Conservation (phyloP, 2,329 filamentous ascomycete genomes). For the Trichoderma gracile region DNA sequence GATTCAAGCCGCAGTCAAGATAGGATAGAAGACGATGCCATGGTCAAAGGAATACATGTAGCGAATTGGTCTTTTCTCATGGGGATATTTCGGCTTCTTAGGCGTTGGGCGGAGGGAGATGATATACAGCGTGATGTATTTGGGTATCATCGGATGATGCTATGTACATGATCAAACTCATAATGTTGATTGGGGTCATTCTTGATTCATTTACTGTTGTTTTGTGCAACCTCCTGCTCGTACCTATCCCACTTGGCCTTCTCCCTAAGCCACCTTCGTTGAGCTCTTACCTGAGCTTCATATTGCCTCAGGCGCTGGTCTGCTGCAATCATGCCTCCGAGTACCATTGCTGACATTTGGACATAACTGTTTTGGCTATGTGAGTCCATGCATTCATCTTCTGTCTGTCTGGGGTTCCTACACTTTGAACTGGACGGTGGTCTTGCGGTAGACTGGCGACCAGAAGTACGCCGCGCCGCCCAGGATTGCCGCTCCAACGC, state of each 20-base stretch:
- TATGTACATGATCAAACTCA: conserved; percentile 20
- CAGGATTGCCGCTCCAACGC: conserved; percentile 62
- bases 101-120: conserved; percentile 39
- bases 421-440: conserved; percentile 78
- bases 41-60: conserved; percentile 20
- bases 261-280: conserved; percentile 64
- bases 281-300: conserved; percentile 64
- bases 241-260: conserved; percentile 68
- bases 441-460: conserved; percentile 70
- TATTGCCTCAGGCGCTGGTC: conserved; percentile 67
- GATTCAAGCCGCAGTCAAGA: conserved; percentile 58
- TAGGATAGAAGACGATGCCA: conserved; percentile 29
- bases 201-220: conserved; percentile 40
- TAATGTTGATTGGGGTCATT: not conserved
- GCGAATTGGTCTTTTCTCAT: conserved; percentile 33
- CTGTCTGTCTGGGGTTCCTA: conserved; percentile 39
- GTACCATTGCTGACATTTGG: conserved; percentile 83
- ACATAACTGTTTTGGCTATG: conserved; percentile 62
- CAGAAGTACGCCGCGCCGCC: conserved; percentile 62
- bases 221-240: conserved; percentile 59
- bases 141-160: conserved; percentile 23
- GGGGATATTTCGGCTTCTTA: conserved; percentile 28
- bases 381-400: not conserved
- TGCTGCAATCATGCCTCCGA: conserved; percentile 75
- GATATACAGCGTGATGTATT: conserved; percentile 18